Base-by-base conservation (phyloP, 2,329 filamentous ascomycete genomes). In the Alternaria postmessia region DNA sequence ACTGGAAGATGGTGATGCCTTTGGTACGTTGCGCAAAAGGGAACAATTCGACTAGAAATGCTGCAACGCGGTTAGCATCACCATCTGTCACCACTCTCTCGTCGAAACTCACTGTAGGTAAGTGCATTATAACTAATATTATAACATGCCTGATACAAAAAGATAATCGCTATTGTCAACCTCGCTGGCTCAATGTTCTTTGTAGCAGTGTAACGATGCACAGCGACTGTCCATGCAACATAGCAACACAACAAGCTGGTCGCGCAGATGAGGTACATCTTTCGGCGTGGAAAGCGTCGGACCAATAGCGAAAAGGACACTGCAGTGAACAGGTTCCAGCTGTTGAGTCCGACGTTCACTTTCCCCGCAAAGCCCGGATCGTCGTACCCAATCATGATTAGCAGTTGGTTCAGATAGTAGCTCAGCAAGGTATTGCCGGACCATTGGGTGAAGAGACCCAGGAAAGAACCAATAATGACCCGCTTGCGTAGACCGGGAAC, bases 391-490 rank as follows among this genome's bases (percentile, higher is more conserved):
- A 87, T 87, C 39, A 85, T 83, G 36, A 81, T 78, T 71, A 89
- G 88, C 55, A 90, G 82, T 52, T 83, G 80, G 65, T 87, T 85
- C 69, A 88, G 86, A 73, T 90, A 90, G 76, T 90, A 89, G 61
- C 68, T 72, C 81, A 87, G 75, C 88, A 87, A 6, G 87, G 79
- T 38, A 69, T 90, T 90, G 36, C 88, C 88, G 54, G 84, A 87
- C 78, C 88, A 90, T 75, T 90, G 88, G 1, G 87, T 89, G 70
- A 90, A 88, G 65, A 90, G 77, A 66, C 87, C 88, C 16, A 90
- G 81, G 0, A 86, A 88, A 42, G 89, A 75, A 28, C 89, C 81
- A 54, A 90, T 86, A 34, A 84, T 82, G 43, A 90, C 79, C 7
- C 88, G 83, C 80, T 86, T 87, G 48, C 87, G 83, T 79, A 91